phyloP scores from a whole-genome alignment of 2,329 filamentous ascomycete genomes.

The Colletotrichum lupini region DNA sequence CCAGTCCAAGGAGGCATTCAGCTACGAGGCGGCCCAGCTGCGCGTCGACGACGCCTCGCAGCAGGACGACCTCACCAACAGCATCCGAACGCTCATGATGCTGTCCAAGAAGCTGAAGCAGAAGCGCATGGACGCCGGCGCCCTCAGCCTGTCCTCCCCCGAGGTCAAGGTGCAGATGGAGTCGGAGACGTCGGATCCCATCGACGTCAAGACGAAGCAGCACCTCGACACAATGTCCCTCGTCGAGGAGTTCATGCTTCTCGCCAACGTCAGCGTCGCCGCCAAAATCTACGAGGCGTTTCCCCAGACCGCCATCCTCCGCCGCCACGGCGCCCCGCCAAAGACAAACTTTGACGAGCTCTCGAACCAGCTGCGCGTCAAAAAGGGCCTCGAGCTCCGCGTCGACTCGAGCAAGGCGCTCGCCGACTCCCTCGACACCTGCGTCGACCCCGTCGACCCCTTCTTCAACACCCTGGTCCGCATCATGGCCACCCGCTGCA shows the following conservation, averaged over 20 bases:
- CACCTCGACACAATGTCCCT: conserved; percentile 96
- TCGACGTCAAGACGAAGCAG: conserved; percentile 96
- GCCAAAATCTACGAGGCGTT: conserved; percentile 91
- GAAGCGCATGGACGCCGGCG: conserved; percentile 96
- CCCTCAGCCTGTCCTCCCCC: conserved; percentile 94
- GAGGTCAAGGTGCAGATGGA: conserved; percentile 97
- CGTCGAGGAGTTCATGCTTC: conserved; percentile 99
- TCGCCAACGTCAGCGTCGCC: conserved; percentile 96
- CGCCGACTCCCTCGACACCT: conserved; percentile 89
- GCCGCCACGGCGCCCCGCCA: conserved; percentile 90
- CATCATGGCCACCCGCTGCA: conserved; percentile 97
- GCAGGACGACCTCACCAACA: conserved; percentile 87
- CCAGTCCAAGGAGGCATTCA: conserved; percentile 94
- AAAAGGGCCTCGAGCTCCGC: conserved; percentile 82
- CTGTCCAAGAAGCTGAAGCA: conserved; percentile 94
- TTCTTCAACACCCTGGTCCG: conserved; percentile 99
- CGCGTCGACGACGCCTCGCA: conserved; percentile 91
- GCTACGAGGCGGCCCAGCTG: conserved; percentile 95
- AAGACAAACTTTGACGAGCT: conserved; percentile 98
- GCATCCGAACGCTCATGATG: conserved; percentile 87
- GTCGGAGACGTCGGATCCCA: conserved; percentile 93
- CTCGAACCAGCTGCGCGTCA: conserved; percentile 88
- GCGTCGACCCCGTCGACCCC: conserved; percentile 81
- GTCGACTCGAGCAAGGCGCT: conserved; percentile 92
- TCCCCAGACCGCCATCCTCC: conserved; percentile 93